These are phyloP conservation scores for Epichloe hybrida DNA, from an alignment of 2,329 filamentous ascomycete genomes.

Conservation along the genomic window DNA sequence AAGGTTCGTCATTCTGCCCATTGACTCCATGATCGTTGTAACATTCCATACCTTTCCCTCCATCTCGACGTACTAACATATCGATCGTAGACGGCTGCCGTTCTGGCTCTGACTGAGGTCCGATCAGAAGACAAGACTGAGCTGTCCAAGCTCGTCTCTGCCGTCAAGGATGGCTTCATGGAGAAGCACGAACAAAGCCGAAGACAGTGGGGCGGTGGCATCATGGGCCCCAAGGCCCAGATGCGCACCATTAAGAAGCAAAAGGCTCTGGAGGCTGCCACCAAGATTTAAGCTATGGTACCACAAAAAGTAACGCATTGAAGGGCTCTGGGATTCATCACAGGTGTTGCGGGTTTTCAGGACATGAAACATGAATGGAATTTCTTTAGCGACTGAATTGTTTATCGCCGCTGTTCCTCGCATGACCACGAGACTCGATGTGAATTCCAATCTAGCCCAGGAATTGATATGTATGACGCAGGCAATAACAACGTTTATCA, in stretches of 20 bases:
- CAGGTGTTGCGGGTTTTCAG: constrained; percentile 27
- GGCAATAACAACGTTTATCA: no score
- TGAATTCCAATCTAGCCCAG: neutral
- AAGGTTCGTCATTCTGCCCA: constrained; percentile 47
- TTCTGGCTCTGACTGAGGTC: constrained; percentile 91
- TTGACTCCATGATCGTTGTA: no score
- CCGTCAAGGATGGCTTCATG: constrained; percentile 96
- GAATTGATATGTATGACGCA: neutral
- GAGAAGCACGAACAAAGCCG: constrained; percentile 88
- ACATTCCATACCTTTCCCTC: neutral
- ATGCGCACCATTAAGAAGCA: constrained; percentile 68
- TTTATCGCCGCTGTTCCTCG: constrained; percentile 7
- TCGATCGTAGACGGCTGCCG: constrained; percentile 67
- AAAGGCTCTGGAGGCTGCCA: constrained; percentile 85
- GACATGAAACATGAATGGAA: constrained; percentile 30
- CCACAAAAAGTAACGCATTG: constrained; percentile 22
- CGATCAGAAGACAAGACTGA: constrained; percentile 97
- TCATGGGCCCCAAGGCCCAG: constrained; percentile 94
- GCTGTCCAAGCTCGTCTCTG: constrained; percentile 88
- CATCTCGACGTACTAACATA: neutral
- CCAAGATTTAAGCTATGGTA: constrained; percentile 75
- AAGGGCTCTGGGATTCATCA: constrained; percentile 22
- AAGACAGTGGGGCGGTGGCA: constrained; percentile 97
- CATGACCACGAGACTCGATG: neutral
- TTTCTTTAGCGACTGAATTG: constrained; percentile 20